These are phyloP conservation scores for Mallotus repandus DNA, from an alignment of 441 rosid species.

Conservation along the genomic window DNA sequence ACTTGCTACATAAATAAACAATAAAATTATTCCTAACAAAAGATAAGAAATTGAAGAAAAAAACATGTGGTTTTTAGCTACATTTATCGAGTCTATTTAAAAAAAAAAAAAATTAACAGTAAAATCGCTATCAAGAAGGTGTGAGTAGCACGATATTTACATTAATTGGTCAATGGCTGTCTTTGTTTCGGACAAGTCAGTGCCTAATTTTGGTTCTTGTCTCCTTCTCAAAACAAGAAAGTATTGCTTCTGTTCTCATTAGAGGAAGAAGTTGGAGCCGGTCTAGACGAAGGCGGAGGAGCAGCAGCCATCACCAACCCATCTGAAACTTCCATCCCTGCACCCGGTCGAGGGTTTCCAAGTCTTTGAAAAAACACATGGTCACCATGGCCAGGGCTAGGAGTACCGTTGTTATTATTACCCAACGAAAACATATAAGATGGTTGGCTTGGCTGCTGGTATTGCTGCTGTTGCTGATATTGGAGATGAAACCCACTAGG, in stretches of 20 bases:
- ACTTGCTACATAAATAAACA: neutral
- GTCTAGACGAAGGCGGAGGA: neutral
- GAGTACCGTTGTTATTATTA: neutral
- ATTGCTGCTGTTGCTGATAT: constrained; percentile 29
- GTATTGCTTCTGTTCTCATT: constrained; percentile 34
- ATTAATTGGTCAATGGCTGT: constrained; percentile 34
- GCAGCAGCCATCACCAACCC: constrained; percentile 7
- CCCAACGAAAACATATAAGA: constrained; percentile 39
- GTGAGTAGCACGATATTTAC: constrained; percentile 27
- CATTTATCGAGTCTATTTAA: neutral
- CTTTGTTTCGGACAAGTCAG: constrained; percentile 36
- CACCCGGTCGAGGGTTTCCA: neutral
- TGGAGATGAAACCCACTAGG: constrained; percentile 30
- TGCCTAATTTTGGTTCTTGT: constrained; percentile 45
- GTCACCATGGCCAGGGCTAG: neutral
- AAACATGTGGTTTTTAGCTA: neutral
- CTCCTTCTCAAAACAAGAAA: constrained; percentile 43
- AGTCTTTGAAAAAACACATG: constrained; percentile 17
- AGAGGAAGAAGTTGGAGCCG: constrained; percentile 10
- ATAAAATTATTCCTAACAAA: constrained; percentile 10
- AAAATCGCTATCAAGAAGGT: neutral
- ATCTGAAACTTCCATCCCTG: neutral
- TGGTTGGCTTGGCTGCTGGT: constrained; percentile 25
- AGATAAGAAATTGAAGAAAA: neutral
- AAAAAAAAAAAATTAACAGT: too few relatives aligned